Evolutionary conservation across 495 filamentous ascomycete genomes (phyloP).

Genomic region (Hypoxylon fragiforme): DNA sequence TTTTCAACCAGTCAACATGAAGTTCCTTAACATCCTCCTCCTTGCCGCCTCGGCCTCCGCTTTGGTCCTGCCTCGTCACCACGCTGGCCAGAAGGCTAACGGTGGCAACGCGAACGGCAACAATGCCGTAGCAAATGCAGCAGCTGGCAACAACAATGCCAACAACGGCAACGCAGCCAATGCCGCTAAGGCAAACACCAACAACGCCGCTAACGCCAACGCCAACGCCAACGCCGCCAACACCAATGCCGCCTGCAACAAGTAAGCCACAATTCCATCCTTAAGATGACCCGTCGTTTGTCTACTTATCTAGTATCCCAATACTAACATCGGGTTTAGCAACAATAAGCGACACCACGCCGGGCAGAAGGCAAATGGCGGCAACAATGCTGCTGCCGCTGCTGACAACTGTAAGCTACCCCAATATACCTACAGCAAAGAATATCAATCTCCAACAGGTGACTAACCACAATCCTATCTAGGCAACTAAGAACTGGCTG

Average conservation of each 20-base stretch:
- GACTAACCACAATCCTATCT: too few relatives aligned
- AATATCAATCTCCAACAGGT: conserved; percentile 13
- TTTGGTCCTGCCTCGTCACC: conserved; percentile 35
- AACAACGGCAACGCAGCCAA: conserved; percentile 14
- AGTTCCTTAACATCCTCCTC: conserved; percentile 34
- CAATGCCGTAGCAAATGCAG: conserved; percentile 12
- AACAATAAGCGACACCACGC: conserved; percentile 35
- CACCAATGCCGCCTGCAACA: conserved; percentile 2
- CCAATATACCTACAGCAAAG: background rate
- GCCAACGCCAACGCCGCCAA: conserved; percentile 10
- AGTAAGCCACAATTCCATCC: conserved; percentile 2
- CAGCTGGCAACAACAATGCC: background rate
- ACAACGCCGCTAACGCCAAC: conserved; percentile 10
- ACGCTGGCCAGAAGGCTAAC: conserved; percentile 30
- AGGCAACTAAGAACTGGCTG: conserved; percentile 19
- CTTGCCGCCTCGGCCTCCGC: conserved; percentile 35
- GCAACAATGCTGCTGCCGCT: conserved; percentile 7
- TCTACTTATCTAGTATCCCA: too few relatives aligned
- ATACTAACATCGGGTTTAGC: conserved; percentile 14
- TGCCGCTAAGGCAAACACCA: background rate
- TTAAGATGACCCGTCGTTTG: background rate
- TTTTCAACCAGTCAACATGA: conserved; percentile 27
- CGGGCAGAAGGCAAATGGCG: conserved; percentile 20
- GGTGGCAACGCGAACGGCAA: conserved; percentile 10
- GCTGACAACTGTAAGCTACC: conserved; percentile 23